Conservation (phyloP, 108 stramenopile species). For the Pseudonitzschia pungens region DNA sequence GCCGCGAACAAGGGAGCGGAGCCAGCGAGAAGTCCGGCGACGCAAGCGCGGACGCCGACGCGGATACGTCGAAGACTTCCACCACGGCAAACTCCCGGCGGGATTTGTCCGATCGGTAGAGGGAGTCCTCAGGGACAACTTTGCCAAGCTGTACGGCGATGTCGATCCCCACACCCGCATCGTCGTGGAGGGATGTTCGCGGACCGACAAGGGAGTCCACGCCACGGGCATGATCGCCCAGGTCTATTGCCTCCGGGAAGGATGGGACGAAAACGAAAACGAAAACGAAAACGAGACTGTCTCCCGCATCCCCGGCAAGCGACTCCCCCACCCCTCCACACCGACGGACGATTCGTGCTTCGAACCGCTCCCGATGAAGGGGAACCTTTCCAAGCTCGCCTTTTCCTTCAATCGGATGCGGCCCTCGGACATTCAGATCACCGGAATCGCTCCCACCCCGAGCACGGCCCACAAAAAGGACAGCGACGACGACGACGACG, state of each 20-base stretch:
- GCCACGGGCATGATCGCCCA: constrained; percentile 66
- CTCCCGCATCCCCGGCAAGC: constrained; percentile 35
- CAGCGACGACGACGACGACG: constrained; percentile 3
- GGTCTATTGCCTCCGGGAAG: constrained; percentile 55
- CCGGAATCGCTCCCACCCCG: constrained; percentile 53
- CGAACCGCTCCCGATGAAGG: constrained; percentile 58
- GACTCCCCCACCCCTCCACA: constrained; percentile 53
- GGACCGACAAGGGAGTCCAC: constrained; percentile 86
- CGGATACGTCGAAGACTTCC: background rate
- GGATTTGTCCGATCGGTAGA: constrained; percentile 47
- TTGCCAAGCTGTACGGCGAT: constrained; percentile 82
- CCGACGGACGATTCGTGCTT: constrained; percentile 57
- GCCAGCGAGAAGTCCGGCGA: background rate
- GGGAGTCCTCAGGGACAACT: constrained; percentile 33
- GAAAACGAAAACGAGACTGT: background rate
- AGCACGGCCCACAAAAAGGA: background rate
- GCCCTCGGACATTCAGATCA: constrained; percentile 65
- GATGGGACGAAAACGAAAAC: background rate
- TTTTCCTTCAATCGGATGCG: constrained; percentile 79
- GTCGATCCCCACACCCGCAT: constrained; percentile 55
- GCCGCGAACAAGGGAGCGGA: constrained; percentile 38
- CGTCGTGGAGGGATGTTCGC: constrained; percentile 75
- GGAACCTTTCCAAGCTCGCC: constrained; percentile 53
- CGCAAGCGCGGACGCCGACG: constrained; percentile 6
- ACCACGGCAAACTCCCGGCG: background rate